Conservation (phyloP, 441 rosid species). For the Hura crepitans region DNA sequence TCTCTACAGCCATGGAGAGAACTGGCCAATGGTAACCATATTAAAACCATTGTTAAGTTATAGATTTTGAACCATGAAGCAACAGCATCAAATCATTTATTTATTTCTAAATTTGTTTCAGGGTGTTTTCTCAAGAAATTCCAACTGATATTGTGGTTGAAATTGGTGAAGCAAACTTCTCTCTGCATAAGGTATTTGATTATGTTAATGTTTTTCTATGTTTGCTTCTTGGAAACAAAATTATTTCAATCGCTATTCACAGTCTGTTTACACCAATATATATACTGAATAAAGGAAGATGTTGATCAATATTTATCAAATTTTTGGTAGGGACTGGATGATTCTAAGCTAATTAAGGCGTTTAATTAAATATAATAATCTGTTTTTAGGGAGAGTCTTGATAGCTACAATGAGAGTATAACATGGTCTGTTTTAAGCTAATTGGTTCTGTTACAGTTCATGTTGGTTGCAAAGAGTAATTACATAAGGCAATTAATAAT, state of each 20-base stretch:
- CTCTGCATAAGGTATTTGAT: slow-evolving; percentile 70
- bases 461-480: slow-evolving; percentile 87
- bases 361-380: too few species aligned
- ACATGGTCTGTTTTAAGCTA: too few species aligned
- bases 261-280: not conserved
- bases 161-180: slow-evolving; percentile 72
- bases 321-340: too few species aligned
- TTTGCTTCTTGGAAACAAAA: too few species aligned
- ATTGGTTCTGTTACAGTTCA: slow-evolving; percentile 42
- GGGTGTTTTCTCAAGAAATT: slow-evolving; percentile 86
- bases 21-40: slow-evolving; percentile 73
- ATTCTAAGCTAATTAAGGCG: too few species aligned
- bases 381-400: not conserved
- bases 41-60: not conserved
- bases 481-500: slow-evolving; percentile 63
- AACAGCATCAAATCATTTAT: not conserved
- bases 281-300: too few species aligned
- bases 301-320: too few species aligned
- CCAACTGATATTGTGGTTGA: slow-evolving; percentile 65
- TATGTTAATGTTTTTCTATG: too few species aligned
- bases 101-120: slow-evolving; percentile 21
- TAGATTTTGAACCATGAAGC: not conserved
- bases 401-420: too few species aligned
- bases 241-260: too few species aligned
- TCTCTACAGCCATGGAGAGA: slow-evolving; percentile 68